Evolutionary conservation across 202 grass and related monocot genomes (phyloP), one percentile per base, ranked within the genome.

Genomic region (Panicum hallii): DNA sequence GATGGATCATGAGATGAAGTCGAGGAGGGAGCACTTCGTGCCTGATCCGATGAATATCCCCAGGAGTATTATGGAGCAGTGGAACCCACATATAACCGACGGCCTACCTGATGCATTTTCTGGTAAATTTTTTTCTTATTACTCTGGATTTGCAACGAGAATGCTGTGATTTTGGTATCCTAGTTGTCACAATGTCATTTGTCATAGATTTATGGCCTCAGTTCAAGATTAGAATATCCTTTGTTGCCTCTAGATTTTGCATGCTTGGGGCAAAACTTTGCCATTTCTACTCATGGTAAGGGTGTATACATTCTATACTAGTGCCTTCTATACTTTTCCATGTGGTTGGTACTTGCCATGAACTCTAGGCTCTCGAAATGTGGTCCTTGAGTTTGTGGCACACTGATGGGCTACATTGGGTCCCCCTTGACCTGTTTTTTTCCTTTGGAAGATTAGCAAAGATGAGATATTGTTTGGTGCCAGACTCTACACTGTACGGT

Each of bases 51-150:
- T 97, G 88, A 80, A 28, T 4, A 82, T 94, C 70, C 92, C 94
- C 56, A 85, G 84, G 77, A 86, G 22, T 22, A 90, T 97, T 43
- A 93, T 97, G 88, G 95, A 90, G 40, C 26, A 80, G 58, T 97
- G 90, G 84, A 88, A 43, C 19, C 90, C 92, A 6, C 84, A 93
- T 9, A 84, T 86, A 6, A 63, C 75, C 32, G 75, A 88, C 4
- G 82, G 85, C 56, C 87, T 97, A 64, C 95, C 95, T 74, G 87
- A 97, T 49, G 75, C 80, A 5, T 97, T 97, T 36, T 94, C 82
- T 78, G 95, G 95, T 97, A 88, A 78, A 78, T 2, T 20, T 22
- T 67, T 66, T 42, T 52, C 19, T n/a, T 11, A 63, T 22, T 17
- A 81, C 45, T 17, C 41, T 83, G 17, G 56, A 46, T 34, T 52